Conservation (phyloP, 2,329 filamentous ascomycete species). For the Chrysoporthe cubensis region DNA sequence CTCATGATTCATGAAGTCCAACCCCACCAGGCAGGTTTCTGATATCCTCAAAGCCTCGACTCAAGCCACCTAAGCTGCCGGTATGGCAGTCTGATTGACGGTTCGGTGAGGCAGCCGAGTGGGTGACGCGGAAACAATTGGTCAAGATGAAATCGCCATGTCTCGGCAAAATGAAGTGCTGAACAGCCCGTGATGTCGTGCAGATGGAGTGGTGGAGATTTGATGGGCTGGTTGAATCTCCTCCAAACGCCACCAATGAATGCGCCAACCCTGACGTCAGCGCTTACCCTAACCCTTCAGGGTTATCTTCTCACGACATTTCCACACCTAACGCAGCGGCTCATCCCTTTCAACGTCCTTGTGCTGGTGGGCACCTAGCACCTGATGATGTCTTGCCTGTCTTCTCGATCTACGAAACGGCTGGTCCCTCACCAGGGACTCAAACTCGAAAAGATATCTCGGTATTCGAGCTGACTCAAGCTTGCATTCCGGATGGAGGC, state of each 20-base stretch:
- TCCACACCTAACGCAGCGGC: not conserved
- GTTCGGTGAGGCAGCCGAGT: slow-evolving; percentile 5
- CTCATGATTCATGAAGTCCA: not conserved
- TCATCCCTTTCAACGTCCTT: not conserved
- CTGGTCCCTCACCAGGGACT: not conserved
- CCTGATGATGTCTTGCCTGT: not conserved
- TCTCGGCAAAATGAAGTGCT: slow-evolving; percentile 22
- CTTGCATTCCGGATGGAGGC: not conserved
- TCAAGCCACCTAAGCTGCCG: slow-evolving; percentile 8
- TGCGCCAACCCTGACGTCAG: too few relatives aligned
- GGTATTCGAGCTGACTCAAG: not conserved
- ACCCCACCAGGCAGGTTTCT: not conserved
- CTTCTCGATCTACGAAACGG: not conserved
- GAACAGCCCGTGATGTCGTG: not conserved
- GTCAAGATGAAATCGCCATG: slow-evolving; percentile 26
- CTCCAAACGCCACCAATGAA: not conserved
- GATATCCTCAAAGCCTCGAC: slow-evolving; percentile 1
- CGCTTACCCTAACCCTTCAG: not conserved
- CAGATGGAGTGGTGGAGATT: not conserved
- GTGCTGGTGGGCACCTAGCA: not conserved
- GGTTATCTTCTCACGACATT: too few relatives aligned
- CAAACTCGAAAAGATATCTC: not conserved
- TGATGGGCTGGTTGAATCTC: not conserved
- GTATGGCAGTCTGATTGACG: slow-evolving; percentile 8
- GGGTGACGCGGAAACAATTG: slow-evolving; percentile 4